A percentile compares a stretch with the other conserved stretches of the same genome.
Conservation (phyloP, 768 basidiomycete genomes). For the Kwoniella heveanensis region DNA sequence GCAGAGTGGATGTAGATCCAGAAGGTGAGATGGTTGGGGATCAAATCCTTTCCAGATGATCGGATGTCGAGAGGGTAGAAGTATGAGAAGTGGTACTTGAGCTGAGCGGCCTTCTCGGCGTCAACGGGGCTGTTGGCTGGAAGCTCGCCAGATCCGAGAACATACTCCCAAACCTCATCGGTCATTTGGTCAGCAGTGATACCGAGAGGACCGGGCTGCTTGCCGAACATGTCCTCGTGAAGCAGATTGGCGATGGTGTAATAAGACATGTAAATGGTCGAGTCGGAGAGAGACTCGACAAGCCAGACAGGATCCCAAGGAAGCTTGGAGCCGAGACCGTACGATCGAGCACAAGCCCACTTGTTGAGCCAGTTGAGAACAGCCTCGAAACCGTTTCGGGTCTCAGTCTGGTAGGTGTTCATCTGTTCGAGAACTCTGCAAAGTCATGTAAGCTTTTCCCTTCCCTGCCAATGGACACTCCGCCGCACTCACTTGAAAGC, state of each 20-base stretch:
- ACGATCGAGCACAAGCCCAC: constrained; percentile 99
- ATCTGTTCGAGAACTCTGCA: constrained; percentile 74
- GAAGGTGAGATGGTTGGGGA: constrained; percentile 94
- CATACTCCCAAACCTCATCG: constrained; percentile 95
- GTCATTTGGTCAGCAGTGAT: constrained; percentile 91
- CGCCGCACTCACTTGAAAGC: constrained; percentile 69
- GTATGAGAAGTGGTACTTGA: constrained; percentile 90
- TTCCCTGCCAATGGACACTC: too few species aligned
- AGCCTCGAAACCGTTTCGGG: constrained; percentile 85
- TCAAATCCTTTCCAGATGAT: constrained; percentile 95
- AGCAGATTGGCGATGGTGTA: constrained; percentile 91
- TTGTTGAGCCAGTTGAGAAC: constrained; percentile 93
- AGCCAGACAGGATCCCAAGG: constrained; percentile 97
- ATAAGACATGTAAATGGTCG: constrained; percentile 98
- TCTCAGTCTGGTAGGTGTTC: constrained; percentile 90
- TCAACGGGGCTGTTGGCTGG: constrained; percentile 64
- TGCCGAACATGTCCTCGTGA: constrained; percentile 81
- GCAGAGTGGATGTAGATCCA: constrained; percentile 93
- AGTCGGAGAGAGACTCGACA: constrained; percentile 95
- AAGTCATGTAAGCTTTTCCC: too few species aligned
- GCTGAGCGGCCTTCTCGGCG: constrained; percentile 73
- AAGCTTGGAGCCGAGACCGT: constrained; percentile 89
- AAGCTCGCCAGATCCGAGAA: constrained; percentile 65
- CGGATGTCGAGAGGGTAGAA: constrained; percentile 98
- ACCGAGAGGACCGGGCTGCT: constrained; percentile 74